phyloP scores from a whole-genome alignment of 176 grass and related monocot genomes.

The Musa acuminata region DNA sequence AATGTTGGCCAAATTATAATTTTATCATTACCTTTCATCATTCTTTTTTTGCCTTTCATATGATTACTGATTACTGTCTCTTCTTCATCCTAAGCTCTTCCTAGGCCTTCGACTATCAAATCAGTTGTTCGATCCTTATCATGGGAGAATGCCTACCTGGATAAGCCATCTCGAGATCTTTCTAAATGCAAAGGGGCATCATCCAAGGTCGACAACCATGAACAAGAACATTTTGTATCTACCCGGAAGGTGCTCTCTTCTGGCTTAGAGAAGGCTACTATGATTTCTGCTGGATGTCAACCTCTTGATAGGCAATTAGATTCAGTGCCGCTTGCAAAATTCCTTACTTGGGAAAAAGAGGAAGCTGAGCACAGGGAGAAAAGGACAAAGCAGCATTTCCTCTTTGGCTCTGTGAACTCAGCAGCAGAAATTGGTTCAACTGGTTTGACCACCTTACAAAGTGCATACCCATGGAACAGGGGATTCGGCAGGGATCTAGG shows the following conservation, averaged over 20 bases:
- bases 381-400: conserved; percentile 60
- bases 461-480: conserved; percentile 35
- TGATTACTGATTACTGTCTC: not conserved
- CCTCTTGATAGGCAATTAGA: conserved; percentile 45
- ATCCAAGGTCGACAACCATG: conserved; percentile 24
- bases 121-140: conserved; percentile 42
- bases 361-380: conserved; percentile 59
- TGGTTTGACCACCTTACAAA: conserved; percentile 22
- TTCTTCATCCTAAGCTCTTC: conserved; percentile 24
- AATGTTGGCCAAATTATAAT: not conserved
- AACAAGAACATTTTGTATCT: conserved; percentile 40
- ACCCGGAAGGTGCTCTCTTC: conserved; percentile 49
- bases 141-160: conserved; percentile 40
- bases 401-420: conserved; percentile 60
- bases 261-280: conserved; percentile 32
- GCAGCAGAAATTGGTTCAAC: conserved; percentile 46
- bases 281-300: conserved; percentile 47
- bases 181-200: conserved; percentile 8
- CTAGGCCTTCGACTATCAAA: conserved; percentile 30
- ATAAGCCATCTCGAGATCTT: conserved; percentile 19
- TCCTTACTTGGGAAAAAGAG: conserved; percentile 59
- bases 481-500: not conserved
- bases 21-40: conserved; percentile 5
- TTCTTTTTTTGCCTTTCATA: not conserved
- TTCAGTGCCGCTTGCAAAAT: conserved; percentile 36